A percentile compares a stretch with the other conserved stretches of the same genome.
Conservation (phyloP, 164 flowering plant genomes). For the Aristolochia californica region DNA sequence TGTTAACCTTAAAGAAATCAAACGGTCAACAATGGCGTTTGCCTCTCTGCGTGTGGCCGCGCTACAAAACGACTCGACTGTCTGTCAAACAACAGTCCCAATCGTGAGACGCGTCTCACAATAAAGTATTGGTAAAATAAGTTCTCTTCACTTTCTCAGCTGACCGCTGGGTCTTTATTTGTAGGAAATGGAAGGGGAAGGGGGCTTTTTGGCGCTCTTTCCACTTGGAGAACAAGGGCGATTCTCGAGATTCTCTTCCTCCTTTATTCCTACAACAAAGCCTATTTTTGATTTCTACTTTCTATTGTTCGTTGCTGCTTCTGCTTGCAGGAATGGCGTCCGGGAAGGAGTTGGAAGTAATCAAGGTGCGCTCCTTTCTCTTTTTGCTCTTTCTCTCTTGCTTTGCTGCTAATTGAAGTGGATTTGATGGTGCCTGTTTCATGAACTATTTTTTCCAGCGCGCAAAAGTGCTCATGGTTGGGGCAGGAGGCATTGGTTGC, state of each 20-base stretch:
- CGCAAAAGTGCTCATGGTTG: conserved; percentile 91
- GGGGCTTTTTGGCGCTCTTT: conserved; percentile 2
- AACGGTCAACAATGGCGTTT: too few species aligned
- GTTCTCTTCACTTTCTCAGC: not conserved
- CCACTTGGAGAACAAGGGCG: not conserved
- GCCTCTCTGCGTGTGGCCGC: too few species aligned
- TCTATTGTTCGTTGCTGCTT: not conserved
- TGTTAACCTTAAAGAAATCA: too few species aligned
- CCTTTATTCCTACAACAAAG: not conserved
- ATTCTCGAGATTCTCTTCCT: not conserved
- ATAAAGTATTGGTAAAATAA: not conserved
- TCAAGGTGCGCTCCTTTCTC: conserved; percentile 31
- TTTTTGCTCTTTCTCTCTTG: not conserved
- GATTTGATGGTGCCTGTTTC: not conserved
- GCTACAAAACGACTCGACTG: too few species aligned
- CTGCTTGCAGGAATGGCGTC: conserved; percentile 31
- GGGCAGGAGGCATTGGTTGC: conserved; percentile 98
- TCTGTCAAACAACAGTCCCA: too few species aligned
- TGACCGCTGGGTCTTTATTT: not conserved
- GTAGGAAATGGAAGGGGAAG: not conserved
- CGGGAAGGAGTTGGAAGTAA: conserved; percentile 27
- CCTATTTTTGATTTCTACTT: not conserved
- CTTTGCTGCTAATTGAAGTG: conserved; percentile 1
- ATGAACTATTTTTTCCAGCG: conserved; percentile 24
- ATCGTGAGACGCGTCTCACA: not conserved